Base-by-base conservation (phyloP, 176 grass and related monocot genomes). In the Alloteropsis semialata region DNA sequence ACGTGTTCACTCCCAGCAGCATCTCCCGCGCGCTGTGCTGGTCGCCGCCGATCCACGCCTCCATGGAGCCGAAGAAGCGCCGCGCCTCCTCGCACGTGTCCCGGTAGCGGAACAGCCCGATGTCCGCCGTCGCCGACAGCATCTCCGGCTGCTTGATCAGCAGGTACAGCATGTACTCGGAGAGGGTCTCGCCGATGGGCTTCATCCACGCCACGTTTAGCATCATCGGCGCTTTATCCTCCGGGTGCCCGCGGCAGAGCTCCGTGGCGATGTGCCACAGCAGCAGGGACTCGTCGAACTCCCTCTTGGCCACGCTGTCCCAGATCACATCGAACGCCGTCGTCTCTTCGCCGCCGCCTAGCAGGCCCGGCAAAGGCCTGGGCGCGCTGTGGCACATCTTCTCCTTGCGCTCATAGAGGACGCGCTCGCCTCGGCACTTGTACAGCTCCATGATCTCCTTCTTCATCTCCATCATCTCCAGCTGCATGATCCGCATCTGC, bases 1-100 rank as follows among this genome's bases (percentile, higher is more conserved):
- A 1, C 0, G 77, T 89, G 87, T 85, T 85, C 0, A 89, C 76
- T 0, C 1, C 8, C 0, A 89, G 69, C 33, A 89, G 61, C 87
- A 89, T 89, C 69, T 0, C 24, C 33, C 11, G 42, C 0, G 76
- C 87, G 13, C 60, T 59, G 0, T 0, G 0, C 16, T 45, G 37
- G 39, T 57, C 0, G 1, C 6, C 11, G 17, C 2, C 21, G 21
- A 30, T 10, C 87, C 81, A 88, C 1, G 0, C 39, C 0, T 39
- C 45, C 45, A 48, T 17, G 45, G 45, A 48, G 45, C 12, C 13
- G 15, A 50, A 50, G 48, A 50, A 50, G 3, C 15, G 1, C 15
- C 48, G 3, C 13, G 16, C 48, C 48, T 50, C 48, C 16, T 4
- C 48, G 48, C 48, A 18, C 48, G 48, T 5, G 4, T 17, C 49